Evolutionary conservation across 306 rosid species (phyloP).

Genomic region (Trifolium subterraneum): DNA sequence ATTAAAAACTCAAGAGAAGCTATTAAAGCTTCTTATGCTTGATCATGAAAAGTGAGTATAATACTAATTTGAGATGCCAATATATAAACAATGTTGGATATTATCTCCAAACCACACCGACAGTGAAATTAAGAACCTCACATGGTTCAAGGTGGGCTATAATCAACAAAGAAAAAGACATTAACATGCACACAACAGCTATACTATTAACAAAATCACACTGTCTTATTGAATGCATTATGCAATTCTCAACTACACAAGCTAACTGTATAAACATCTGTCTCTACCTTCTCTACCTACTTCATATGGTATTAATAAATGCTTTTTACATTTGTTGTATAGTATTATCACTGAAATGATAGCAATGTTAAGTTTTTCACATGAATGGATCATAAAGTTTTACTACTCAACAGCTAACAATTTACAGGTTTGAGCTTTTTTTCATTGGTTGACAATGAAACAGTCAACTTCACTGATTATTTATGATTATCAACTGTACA

Average conservation of each 20-base stretch:
- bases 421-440: not conserved
- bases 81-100: slow-evolving; percentile 49
- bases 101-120: slow-evolving; percentile 44
- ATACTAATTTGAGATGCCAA: slow-evolving; percentile 11
- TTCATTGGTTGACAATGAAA: slow-evolving; percentile 1
- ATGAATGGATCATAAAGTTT: slow-evolving; percentile 18
- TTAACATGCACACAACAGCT: slow-evolving; percentile 46
- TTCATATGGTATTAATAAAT: slow-evolving; percentile 55
- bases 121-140: slow-evolving; percentile 62
- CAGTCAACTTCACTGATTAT: slow-evolving; percentile 13
- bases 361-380: slow-evolving; percentile 3
- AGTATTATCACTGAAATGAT: not conserved
- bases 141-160: slow-evolving; percentile 64
- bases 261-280: slow-evolving; percentile 39
- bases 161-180: slow-evolving; percentile 40
- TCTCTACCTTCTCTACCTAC: slow-evolving; percentile 64
- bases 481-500: slow-evolving; percentile 7
- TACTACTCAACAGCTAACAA: slow-evolving; percentile 13
- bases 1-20: slow-evolving; percentile 39
- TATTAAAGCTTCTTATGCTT: slow-evolving; percentile 34
- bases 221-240: slow-evolving; percentile 53
- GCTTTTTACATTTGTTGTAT: slow-evolving; percentile 31
- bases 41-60: slow-evolving; percentile 3
- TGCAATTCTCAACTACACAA: slow-evolving; percentile 56
- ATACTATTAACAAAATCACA: slow-evolving; percentile 33